These are phyloP conservation scores for Syncephalastrum monosporum DNA, from an alignment of 371 early-diverging fungal genomes.

Conservation along the genomic window DNA sequence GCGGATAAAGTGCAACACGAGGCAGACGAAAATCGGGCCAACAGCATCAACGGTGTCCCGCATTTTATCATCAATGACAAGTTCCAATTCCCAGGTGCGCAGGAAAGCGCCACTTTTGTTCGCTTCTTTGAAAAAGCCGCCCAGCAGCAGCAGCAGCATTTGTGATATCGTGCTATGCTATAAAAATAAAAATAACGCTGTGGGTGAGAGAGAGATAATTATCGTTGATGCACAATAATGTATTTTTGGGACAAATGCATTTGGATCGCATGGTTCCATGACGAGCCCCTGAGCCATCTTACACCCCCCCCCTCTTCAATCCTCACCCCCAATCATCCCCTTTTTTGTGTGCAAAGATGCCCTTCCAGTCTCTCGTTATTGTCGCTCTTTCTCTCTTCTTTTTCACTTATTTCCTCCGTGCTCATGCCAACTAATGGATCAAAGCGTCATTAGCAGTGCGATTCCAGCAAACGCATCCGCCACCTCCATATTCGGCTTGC, in stretches of 20 bases:
- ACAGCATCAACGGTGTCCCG: slow-evolving; percentile 69
- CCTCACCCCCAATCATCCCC: too few relatives aligned
- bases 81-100: slow-evolving; percentile 67
- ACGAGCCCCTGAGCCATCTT: slow-evolving; percentile 3
- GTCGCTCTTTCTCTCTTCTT: slow-evolving; percentile 9
- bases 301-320: neutral
- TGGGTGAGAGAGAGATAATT: too few relatives aligned
- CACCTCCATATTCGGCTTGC: slow-evolving; percentile 33
- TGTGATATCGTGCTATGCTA: too few relatives aligned
- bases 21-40: slow-evolving; percentile 30
- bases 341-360: too few relatives aligned
- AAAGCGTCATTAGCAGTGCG: slow-evolving; percentile 8
- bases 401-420: slow-evolving; percentile 9
- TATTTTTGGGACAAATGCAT: too few relatives aligned
- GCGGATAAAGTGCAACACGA: slow-evolving; percentile 39
- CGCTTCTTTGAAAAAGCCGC: slow-evolving; percentile 45
- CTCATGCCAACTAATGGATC: slow-evolving; percentile 7
- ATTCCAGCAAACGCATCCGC: slow-evolving; percentile 8
- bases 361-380: neutral
- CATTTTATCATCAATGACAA: slow-evolving; percentile 59
- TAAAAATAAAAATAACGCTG: too few relatives aligned
- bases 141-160: neutral
- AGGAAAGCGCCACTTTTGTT: slow-evolving; percentile 57
- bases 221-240: too few relatives aligned
- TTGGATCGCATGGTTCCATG: too few relatives aligned